Conservation (phyloP, 1,284 basidiomycete species). For the Vanrija sp. region DNA sequence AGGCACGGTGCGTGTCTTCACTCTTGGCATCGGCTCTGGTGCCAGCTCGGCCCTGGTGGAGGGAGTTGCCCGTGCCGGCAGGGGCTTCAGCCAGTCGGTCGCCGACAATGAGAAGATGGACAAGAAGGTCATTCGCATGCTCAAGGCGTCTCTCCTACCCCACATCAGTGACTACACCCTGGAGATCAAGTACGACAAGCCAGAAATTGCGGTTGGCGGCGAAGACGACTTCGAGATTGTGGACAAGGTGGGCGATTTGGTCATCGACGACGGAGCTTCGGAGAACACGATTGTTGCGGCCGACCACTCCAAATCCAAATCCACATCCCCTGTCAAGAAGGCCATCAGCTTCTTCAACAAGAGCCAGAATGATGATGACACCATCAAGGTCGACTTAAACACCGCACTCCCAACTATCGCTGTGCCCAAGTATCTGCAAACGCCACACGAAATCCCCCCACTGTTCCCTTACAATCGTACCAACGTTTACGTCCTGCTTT, state of each 20-base stretch:
- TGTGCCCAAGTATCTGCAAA: slow-evolving; percentile 50
- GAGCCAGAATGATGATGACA: slow-evolving; percentile 3
- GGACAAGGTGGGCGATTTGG: slow-evolving; percentile 5
- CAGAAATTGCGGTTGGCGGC: background rate
- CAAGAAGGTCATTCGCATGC: slow-evolving; percentile 20
- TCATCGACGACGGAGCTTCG: background rate
- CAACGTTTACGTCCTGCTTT: slow-evolving; percentile 53
- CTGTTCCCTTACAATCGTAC: slow-evolving; percentile 16
- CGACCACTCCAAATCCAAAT: background rate
- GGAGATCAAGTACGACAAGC: slow-evolving; percentile 8
- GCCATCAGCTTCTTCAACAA: slow-evolving; percentile 30
- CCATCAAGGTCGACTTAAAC: background rate
- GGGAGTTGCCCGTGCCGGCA: slow-evolving; percentile 12
- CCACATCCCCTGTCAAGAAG: slow-evolving; percentile 21
- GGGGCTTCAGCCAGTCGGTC: slow-evolving; percentile 11
- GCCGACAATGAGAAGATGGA: slow-evolving; percentile 12
- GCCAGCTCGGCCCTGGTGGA: slow-evolving; percentile 11
- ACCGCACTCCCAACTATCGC: slow-evolving; percentile 47
- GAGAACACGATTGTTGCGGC: background rate
- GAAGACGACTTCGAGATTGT: slow-evolving; percentile 21
- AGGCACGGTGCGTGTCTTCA: slow-evolving; percentile 23
- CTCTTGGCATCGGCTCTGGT: slow-evolving; percentile 26
- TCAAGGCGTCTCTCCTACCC: slow-evolving; percentile 10
- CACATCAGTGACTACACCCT: slow-evolving; percentile 13
- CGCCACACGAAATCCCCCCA: slow-evolving; percentile 6